These are phyloP conservation scores for Pittosporum tobira DNA, from an alignment of 129 eudicot genomes.

Conservation along the genomic window DNA sequence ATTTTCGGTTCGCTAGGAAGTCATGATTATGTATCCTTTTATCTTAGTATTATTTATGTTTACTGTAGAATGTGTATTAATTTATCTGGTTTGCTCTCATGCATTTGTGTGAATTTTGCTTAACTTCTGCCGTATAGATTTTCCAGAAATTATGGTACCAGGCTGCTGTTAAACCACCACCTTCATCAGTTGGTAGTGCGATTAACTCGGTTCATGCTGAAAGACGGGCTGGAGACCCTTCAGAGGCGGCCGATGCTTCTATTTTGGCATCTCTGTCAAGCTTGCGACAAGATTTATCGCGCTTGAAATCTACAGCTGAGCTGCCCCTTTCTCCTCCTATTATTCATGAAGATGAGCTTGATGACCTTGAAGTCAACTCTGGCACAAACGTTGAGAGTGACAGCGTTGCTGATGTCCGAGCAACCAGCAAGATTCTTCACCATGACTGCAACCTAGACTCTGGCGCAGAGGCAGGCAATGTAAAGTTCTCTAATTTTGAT, in stretches of 20 bases:
- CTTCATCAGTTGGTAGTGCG: constrained; percentile 32
- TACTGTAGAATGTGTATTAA: too few relatives aligned
- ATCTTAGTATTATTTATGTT: too few relatives aligned
- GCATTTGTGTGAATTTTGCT: constrained; percentile 12
- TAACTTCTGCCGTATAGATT: constrained; percentile 40
- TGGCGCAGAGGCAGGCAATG: constrained; percentile 43
- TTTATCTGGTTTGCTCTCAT: not conserved
- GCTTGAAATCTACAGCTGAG: constrained; percentile 43
- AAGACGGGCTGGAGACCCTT: constrained; percentile 64
- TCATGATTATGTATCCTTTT: constrained; percentile 88
- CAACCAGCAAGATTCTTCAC: constrained; percentile 42
- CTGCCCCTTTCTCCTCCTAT: constrained; percentile 34
- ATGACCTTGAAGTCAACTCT: constrained; percentile 68
- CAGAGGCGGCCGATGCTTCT: constrained; percentile 84
- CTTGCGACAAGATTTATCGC: constrained; percentile 44
- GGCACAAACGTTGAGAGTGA: constrained; percentile 44
- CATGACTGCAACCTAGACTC: constrained; percentile 40
- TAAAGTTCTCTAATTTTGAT: constrained; percentile 22
- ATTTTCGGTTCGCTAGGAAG: constrained; percentile 52
- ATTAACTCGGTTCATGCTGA: constrained; percentile 39
- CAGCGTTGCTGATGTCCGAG: constrained; percentile 41
- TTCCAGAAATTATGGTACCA: constrained; percentile 52
- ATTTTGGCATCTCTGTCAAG: constrained; percentile 70
- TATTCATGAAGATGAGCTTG: constrained; percentile 52
- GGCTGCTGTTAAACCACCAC: constrained; percentile 34